Evolutionary conservation across 177 flowering plant genomes (phyloP), one percentile per base, ranked within the genome.

Genomic region (Vitis hybrid): DNA sequence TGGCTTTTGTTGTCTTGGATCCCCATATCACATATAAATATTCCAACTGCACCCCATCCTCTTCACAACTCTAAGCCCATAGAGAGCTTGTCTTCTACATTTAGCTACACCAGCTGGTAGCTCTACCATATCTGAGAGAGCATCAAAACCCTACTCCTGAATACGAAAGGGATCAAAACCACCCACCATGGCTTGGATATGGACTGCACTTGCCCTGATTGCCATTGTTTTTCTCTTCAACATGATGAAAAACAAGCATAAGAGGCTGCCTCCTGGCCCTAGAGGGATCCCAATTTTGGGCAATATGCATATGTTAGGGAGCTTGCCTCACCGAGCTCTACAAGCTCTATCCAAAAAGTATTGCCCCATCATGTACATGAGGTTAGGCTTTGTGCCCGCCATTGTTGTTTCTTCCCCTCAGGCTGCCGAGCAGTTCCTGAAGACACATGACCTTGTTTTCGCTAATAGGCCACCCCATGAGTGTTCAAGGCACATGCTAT

Each of bases 341-440:
- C 79, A 75, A 10, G 11, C 7, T 6, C 68, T 81, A 11, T 70
- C 88, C 18, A 57, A 78, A 55, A 72, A 80, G 30, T 71, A 81
- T 59, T 88, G 90, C 6, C 75, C 86, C 16, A 81, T 86, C 73
- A 82, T 86, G 88, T 62, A 68, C 69, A 3, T 86, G 15, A 72
- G 71, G 6, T 59, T 84, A 0, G 89, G 88, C 13, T 52, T 62
- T 4, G 73, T 74, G 4, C 81, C 83, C 0, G 56, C 78, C 4
- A 21, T 84, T 2, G 76, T 81, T 11, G 84, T 77, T 35, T 86
- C 85, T 0, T 86, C 88, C 3, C 78, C 84, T 6, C 52, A 70
- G 50, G 85, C 87, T 1, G 85, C 85, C 11, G 75, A 76, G 64
- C 74, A 63, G 32, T 77, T 83, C 68, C 80, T 85, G 48, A 80